Evolutionary conservation across 108 stramenopile species (phyloP), one percentile per base, ranked within the genome.

Genomic region (Nitzschia palea): DNA sequence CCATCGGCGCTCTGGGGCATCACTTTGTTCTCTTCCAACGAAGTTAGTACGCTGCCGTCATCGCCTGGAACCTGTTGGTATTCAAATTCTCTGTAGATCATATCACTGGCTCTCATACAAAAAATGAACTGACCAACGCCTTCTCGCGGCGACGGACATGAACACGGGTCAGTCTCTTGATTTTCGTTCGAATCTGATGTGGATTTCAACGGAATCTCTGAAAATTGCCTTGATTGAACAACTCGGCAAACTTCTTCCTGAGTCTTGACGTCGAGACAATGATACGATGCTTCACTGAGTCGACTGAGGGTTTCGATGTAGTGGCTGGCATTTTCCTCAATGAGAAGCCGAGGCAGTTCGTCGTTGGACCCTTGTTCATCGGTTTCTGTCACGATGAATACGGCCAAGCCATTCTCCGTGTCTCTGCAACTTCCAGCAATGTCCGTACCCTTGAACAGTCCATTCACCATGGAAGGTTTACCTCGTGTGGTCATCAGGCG

Each of bases 201-300:
- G n/a, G n/a, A n/a, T n/a, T n/a, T n/a, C n/a, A n/a, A n/a, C n/a
- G n/a, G n/a, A n/a, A n/a, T n/a, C n/a, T n/a, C n/a, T n/a, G n/a
- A n/a, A n/a, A n/a, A n/a, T n/a, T 12, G 4, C 14, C 32, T 28
- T 12, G 55, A 31, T 56, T 6, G 55, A 56, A 56, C 31, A 15
- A 31, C 55, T 34, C 31, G 28, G 8, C 1, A n/a, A 10, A 4
- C 0, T 15, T 56, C 14, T 32, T 34, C 31, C 33, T 56, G 30
- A 4, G 47, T 48, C 32, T 30, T 33, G 31, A 33, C 25, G 40
- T 60, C 59, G 2, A 60, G 31, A 43, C 59, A 60, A 32, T 42
- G 43, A 40, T 60, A 60, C 2, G 59, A 60, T 40, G 59, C 59
- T 42, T 60, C 59, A 25, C 59, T 60, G 14, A 60, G 59, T 2